A percentile compares a stretch with the other conserved stretches of the same genome.
Conservation (phyloP, 169 alveolate genomes). For the Toxoplasma gondii region DNA sequence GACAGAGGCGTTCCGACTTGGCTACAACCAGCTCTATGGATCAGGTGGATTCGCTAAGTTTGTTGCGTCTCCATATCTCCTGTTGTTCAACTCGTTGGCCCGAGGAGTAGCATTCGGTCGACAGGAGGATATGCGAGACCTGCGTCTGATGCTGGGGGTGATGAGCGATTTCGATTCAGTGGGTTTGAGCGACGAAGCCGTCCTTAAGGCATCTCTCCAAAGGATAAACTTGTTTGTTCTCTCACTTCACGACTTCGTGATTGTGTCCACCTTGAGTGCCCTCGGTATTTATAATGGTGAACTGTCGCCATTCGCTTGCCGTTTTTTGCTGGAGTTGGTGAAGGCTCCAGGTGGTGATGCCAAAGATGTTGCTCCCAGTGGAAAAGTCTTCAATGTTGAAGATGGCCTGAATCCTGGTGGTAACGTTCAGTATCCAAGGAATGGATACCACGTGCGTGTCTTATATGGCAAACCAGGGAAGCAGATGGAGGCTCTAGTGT, state of each 20-base stretch:
- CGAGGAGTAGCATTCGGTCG: not conserved
- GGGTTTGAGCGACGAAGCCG: not conserved
- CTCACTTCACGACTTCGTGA: not conserved
- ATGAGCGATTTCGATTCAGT: not conserved
- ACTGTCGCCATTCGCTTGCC: not conserved
- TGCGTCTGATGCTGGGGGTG: not conserved
- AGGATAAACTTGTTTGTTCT: not conserved
- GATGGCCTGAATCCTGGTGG: not conserved
- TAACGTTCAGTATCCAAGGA: not conserved
- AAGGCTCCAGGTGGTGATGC: constrained; percentile 31
- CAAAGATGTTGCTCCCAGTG: not conserved
- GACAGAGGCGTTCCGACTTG: not conserved
- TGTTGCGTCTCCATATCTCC: not conserved
- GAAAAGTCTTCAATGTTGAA: not conserved
- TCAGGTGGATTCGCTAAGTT: not conserved
- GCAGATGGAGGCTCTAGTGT: not conserved
- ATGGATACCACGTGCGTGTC: not conserved
- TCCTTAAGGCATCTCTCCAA: not conserved
- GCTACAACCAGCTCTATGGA: not conserved
- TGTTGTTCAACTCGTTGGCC: not conserved
- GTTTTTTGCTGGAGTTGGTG: not conserved
- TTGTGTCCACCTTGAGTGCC: not conserved
- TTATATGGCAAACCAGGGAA: not conserved
- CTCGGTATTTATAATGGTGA: not conserved
- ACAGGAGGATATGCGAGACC: not conserved